These are phyloP conservation scores for Allium sativum DNA, from an alignment of 106 monocot species.

Conservation along the genomic window DNA sequence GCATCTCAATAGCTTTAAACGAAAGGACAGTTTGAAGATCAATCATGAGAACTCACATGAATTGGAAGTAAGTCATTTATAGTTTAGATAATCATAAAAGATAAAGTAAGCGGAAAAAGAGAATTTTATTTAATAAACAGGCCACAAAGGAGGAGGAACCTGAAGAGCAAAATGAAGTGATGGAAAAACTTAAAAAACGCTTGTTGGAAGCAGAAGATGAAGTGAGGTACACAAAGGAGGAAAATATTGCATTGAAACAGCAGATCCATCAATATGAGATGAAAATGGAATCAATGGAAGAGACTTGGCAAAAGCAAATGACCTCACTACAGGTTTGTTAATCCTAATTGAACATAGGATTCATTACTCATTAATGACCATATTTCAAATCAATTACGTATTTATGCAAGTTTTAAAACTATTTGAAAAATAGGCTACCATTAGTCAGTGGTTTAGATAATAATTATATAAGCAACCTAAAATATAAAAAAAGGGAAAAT, in stretches of 20 bases:
- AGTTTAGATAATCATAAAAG: too few species aligned
- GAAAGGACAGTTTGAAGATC: conserved; percentile 8
- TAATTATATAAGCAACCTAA: too few species aligned
- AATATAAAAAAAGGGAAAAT: too few species aligned
- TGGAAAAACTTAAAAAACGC: conserved; percentile 47
- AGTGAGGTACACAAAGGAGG: conserved; percentile 58
- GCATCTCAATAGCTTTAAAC: conserved; percentile 14
- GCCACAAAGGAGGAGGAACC: conserved; percentile 17
- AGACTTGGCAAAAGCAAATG: conserved; percentile 83
- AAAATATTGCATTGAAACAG: conserved; percentile 47
- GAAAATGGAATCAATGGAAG: conserved; percentile 91
- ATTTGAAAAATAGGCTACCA: neutral
- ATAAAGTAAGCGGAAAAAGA: neutral
- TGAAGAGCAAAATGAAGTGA: conserved; percentile 13
- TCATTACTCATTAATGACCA: neutral
- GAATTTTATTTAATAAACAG: conserved; percentile 8
- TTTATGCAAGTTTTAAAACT: neutral
- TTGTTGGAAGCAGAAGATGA: conserved; percentile 52
- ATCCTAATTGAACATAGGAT: neutral
- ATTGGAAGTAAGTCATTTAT: too few species aligned
- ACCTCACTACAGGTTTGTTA: conserved; percentile 59
- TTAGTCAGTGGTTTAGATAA: neutral
- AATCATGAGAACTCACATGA: conserved; percentile 1
- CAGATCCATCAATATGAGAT: conserved; percentile 57
- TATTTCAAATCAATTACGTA: too few species aligned